phyloP scores from a whole-genome alignment of 2,329 filamentous ascomycete genomes.

The Paraphoma chrysanthemicola region DNA sequence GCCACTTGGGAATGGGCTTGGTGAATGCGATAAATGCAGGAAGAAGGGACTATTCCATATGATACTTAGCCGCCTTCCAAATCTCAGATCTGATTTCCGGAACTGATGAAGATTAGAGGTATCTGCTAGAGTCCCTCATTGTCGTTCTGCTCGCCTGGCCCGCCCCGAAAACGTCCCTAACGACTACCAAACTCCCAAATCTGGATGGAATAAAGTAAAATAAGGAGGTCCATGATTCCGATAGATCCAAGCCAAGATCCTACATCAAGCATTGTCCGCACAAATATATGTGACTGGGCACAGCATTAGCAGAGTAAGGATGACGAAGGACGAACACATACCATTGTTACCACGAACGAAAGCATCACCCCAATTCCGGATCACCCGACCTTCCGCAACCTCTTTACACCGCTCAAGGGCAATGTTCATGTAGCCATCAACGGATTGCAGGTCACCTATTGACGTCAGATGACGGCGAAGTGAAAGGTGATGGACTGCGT shows the following conservation, averaged over 20 bases:
- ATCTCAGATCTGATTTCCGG: no score
- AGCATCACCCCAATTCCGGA: conserved; percentile 87
- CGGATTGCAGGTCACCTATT: conserved; percentile 91
- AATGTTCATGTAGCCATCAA: conserved; percentile 99
- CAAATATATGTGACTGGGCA: conserved; percentile 39
- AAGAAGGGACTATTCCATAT: no score
- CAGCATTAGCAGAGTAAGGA: background rate
- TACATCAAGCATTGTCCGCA: conserved; percentile 34
- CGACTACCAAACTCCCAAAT: no score
- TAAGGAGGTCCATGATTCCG: background rate
- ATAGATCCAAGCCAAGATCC: background rate
- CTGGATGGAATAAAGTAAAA: background rate
- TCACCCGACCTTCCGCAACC: conserved; percentile 83
- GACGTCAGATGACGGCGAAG: background rate
- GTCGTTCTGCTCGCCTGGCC: no score
- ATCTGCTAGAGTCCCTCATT: no score
- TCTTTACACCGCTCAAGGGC: conserved; percentile 94
- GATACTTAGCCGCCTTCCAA: no score
- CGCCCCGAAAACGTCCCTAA: no score
- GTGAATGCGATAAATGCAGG: no score
- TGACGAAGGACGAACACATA: conserved; percentile 44
- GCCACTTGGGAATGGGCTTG: no score
- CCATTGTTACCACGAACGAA: conserved; percentile 97
- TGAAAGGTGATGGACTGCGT: conserved; percentile 4
- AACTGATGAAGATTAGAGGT: no score